Conservation (phyloP, 2,329 filamentous ascomycete species). For the Fusarium avenaceum region DNA sequence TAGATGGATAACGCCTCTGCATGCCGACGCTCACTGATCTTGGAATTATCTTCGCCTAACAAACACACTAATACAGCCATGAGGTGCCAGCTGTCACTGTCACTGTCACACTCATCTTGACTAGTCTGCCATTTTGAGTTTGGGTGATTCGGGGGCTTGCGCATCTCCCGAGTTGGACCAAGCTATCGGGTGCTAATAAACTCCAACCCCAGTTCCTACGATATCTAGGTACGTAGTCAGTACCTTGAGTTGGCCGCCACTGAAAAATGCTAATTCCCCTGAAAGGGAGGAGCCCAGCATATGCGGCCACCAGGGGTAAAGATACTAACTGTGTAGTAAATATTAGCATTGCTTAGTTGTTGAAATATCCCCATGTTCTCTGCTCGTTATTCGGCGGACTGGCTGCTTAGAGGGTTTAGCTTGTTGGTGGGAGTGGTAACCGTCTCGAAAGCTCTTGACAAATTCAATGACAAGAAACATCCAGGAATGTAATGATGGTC, state of each 20-base stretch:
- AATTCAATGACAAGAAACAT: background rate
- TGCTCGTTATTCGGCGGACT: background rate
- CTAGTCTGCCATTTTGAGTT: constrained; percentile 26
- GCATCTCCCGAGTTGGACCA: constrained; percentile 39
- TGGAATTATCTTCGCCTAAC: constrained; percentile 1
- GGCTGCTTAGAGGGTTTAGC: background rate
- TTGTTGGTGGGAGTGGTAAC: background rate
- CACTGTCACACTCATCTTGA: constrained; percentile 21
- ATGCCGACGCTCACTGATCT: constrained; percentile 14
- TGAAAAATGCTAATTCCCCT: constrained; percentile 12
- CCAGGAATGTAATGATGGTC: no score
- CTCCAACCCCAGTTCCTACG: constrained; percentile 25
- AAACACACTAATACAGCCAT: background rate
- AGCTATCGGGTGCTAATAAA: constrained; percentile 31
- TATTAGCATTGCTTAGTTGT: no score
- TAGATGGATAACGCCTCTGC: background rate
- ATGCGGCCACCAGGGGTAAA: background rate
- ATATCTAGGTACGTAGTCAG: background rate
- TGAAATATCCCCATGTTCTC: background rate
- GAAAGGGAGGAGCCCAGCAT: background rate
- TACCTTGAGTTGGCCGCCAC: constrained; percentile 13
- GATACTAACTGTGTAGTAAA: background rate
- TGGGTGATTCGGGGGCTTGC: constrained; percentile 33
- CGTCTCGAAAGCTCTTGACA: background rate
- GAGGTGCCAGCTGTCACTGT: constrained; percentile 18